Evolutionary conservation across 163 green algal genomes (phyloP).

Genomic region (Scenedesmus sp.): DNA sequence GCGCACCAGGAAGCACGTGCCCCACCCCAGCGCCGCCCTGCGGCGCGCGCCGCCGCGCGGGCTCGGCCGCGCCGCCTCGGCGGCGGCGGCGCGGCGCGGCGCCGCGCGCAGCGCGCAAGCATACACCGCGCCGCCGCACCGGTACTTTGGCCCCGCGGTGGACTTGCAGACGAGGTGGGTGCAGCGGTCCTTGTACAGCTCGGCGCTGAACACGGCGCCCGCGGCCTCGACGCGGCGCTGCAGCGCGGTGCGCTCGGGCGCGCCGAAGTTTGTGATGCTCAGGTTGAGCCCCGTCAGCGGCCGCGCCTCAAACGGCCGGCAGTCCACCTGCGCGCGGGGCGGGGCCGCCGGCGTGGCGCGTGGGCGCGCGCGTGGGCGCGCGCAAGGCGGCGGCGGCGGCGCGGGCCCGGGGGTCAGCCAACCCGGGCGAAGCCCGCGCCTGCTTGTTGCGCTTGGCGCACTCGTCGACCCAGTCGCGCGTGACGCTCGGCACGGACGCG

Average conservation of each 20-base stretch:
- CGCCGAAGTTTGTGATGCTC: constrained; percentile 28
- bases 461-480: constrained; percentile 45
- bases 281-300: constrained; percentile 34
- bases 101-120: background rate
- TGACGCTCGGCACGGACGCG: constrained; percentile 32
- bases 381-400: background rate
- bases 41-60: background rate
- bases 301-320: background rate
- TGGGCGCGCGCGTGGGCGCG: background rate
- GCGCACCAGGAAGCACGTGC: constrained; percentile 16
- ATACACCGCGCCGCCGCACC: constrained; percentile 1
- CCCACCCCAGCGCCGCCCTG: constrained; percentile 17
- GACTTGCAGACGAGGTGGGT: constrained; percentile 35
- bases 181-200: constrained; percentile 38
- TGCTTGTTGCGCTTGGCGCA: constrained; percentile 15
- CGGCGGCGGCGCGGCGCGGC: background rate
- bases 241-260: background rate
- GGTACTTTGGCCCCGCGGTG: constrained; percentile 17
- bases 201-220: constrained; percentile 14
- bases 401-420: background rate
- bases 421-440: background rate
- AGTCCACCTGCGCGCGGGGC: background rate
- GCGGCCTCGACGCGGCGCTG: constrained; percentile 1
- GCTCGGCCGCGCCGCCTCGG: background rate
- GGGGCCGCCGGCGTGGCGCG: background rate